Conservation (phyloP, 2,329 filamentous ascomycete genomes). For the Sclerotinia subarctica region DNA sequence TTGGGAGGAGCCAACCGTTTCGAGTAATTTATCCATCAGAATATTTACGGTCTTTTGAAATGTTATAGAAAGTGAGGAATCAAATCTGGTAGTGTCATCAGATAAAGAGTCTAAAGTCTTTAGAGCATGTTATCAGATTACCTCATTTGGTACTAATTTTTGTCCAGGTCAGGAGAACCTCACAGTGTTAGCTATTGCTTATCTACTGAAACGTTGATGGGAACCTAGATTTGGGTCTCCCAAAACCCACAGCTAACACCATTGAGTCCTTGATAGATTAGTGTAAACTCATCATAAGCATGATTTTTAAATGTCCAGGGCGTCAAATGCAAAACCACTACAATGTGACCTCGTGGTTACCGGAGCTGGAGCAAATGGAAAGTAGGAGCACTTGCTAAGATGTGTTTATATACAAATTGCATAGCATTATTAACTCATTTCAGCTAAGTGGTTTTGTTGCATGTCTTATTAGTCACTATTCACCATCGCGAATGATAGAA, state of each 20-base stretch:
- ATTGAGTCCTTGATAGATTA: neutral
- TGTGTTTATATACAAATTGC: neutral
- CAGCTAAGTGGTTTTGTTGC: too few species aligned
- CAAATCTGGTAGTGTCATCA: too few species aligned
- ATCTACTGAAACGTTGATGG: too few species aligned
- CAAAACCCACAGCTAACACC: too few species aligned
- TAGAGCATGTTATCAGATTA: too few species aligned
- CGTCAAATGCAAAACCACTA: neutral
- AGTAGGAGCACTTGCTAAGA: neutral
- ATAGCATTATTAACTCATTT: neutral
- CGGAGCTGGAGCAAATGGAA: neutral
- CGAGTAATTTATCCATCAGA: neutral
- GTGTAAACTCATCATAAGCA: neutral
- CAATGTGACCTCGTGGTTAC: neutral
- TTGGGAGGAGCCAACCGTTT: neutral
- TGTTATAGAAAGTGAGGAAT: neutral
- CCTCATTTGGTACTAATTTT: too few species aligned
- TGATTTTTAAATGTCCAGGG: neutral
- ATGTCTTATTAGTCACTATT: too few species aligned
- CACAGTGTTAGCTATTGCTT: neutral
- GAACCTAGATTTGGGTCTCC: neutral
- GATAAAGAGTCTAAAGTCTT: too few species aligned
- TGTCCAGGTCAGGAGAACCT: neutral
- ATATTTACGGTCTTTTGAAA: neutral
- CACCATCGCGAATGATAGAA: neutral